Conservation (phyloP, 1,284 basidiomycete species). For the Irpex rosettiformis region DNA sequence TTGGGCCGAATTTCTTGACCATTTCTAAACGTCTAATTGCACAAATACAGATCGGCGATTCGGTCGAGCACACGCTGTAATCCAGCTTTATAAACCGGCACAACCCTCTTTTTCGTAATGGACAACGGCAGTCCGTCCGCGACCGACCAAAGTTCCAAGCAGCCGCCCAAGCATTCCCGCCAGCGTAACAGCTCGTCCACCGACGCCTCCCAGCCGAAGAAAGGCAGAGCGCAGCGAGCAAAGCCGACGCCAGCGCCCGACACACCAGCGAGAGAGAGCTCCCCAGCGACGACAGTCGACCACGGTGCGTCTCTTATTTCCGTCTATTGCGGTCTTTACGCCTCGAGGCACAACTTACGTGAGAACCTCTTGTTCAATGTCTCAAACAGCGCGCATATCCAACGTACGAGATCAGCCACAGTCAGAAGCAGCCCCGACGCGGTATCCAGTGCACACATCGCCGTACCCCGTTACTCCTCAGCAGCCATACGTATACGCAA, state of each 20-base stretch:
- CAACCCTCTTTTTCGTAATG: constrained; percentile 12
- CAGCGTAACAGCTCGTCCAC: constrained; percentile 6
- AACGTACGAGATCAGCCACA: constrained; percentile 35
- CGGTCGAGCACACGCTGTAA: constrained; percentile 4
- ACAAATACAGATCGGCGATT: constrained; percentile 12
- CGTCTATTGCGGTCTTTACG: constrained; percentile 9
- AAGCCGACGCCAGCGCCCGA: constrained; percentile 6
- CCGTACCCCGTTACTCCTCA: constrained; percentile 41
- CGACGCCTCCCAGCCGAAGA: constrained; percentile 14
- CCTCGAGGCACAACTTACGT: constrained; percentile 16
- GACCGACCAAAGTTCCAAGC: constrained; percentile 16
- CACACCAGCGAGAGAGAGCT: constrained; percentile 8
- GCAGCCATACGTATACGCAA: constrained; percentile 43
- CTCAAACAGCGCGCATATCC: constrained; percentile 34
- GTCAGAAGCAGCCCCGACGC: constrained; percentile 20
- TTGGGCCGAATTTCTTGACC: constrained; percentile 1
- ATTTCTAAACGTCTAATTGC: constrained; percentile 14
- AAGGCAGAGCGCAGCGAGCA: constrained; percentile 10
- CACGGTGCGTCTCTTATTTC: constrained; percentile 14
- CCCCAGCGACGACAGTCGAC: constrained; percentile 13
- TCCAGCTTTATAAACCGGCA: constrained; percentile 9
- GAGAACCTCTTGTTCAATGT: neutral
- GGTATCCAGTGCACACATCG: constrained; percentile 45
- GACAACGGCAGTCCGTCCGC: constrained; percentile 15
- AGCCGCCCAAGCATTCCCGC: constrained; percentile 16